These are phyloP conservation scores for Trichoderma endophyticum DNA, from an alignment of 2,329 filamentous ascomycete species.

Conservation along the genomic window DNA sequence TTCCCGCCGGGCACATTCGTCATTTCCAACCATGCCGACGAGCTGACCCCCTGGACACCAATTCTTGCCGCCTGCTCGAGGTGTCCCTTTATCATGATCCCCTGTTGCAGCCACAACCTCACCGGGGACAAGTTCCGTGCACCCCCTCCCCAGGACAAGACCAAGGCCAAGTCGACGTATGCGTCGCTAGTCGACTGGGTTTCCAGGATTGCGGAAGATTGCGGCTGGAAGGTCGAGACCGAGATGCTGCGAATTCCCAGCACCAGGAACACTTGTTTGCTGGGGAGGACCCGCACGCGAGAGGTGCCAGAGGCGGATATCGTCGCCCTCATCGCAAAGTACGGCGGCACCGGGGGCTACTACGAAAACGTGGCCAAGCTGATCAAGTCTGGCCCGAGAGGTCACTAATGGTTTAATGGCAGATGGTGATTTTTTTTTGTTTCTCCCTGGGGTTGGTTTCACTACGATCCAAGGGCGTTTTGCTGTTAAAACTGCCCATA, in stretches of 20 bases:
- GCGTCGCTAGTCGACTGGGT: slow-evolving; percentile 81
- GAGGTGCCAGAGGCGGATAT: slow-evolving; percentile 36
- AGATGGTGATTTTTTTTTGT: background rate
- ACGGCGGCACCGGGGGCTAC: slow-evolving; percentile 57
- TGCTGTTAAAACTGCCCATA: background rate
- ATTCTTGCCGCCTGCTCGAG: slow-evolving; percentile 73
- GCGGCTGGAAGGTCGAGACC: slow-evolving; percentile 73
- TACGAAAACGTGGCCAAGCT: slow-evolving; percentile 60
- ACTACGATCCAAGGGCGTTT: background rate
- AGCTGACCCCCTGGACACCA: slow-evolving; percentile 94
- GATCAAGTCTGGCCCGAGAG: slow-evolving; percentile 46
- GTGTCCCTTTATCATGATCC: slow-evolving; percentile 86
- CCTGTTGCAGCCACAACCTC: slow-evolving; percentile 89
- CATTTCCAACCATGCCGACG: slow-evolving; percentile 94
- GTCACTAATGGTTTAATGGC: slow-evolving; percentile 33
- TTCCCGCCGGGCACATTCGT: slow-evolving; percentile 81
- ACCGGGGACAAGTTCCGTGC: slow-evolving; percentile 72
- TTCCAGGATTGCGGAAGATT: slow-evolving; percentile 62
- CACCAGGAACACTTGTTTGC: slow-evolving; percentile 78
- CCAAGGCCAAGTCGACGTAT: slow-evolving; percentile 66
- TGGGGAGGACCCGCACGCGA: slow-evolving; percentile 56
- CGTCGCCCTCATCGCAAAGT: slow-evolving; percentile 44
- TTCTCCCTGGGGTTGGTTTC: background rate
- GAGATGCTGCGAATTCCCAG: slow-evolving; percentile 90
- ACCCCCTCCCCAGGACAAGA: slow-evolving; percentile 49